Base-by-base conservation (phyloP, 352 stramenopile genomes). In the Hyaloperonospora brassicae region DNA sequence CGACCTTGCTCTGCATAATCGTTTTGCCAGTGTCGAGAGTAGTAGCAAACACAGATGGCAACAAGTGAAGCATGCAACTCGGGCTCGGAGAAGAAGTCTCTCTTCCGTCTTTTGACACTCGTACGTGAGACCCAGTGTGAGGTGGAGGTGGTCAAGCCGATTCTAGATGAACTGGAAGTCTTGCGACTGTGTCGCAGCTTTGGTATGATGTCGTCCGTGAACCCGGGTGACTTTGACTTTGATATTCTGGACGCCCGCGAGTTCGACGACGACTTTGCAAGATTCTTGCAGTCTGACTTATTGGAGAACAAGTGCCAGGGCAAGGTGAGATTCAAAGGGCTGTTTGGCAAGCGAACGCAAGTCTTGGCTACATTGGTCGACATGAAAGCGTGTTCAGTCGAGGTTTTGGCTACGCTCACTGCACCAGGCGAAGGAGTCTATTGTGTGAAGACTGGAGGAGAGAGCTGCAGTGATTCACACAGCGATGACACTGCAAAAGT, bases 151-250 rank as follows among this genome's bases (percentile, higher is more conserved):
- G 61, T 87, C 14, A 89, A 93, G 48, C 73, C 83, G 0, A 66
- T 89, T n/a, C 54, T 90, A 11, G 54, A 86, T 27, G 80, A 93
- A 49, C 40, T 79, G 22, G 83, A 91, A 40, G 66, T 89, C 23
- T 57, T 89, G 57, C 79, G 83, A 1, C 53, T 93, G 47, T 76
- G 79, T 51, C 67, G 62, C 25, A 67, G 57, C 38, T 69, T 93
- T 5, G 70, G 71, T 2, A 68, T 79, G 63, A 59, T 87, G 45
- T 55, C 68, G 2, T 64, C 45, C 0, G 65, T 84, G 30, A 78
- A 72, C n/a, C 39, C 51, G 1, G 72, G 69, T 45, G 76, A 87
- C 21, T 86, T 86, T 13, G 52, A 79, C 48, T 67, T 68, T 22
- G 61, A 71, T 5, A 17, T 76, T 40, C 51, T 86, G 22, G 56